These are phyloP conservation scores for Hericium rajendrae DNA, from an alignment of 768 basidiomycete genomes.

Conservation along the genomic window DNA sequence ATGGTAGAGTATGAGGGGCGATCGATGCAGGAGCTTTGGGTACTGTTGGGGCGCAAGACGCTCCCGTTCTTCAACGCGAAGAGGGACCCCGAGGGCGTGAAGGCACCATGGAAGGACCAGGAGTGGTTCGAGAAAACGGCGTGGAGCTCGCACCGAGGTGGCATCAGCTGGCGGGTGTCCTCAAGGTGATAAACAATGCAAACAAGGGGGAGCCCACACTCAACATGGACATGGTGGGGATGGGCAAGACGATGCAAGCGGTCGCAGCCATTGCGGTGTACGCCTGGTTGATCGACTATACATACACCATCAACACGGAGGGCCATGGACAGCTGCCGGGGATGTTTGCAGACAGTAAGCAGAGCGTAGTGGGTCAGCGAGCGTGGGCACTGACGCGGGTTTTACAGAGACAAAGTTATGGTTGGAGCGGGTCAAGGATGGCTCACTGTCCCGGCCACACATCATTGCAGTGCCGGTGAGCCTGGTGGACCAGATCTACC, in stretches of 20 bases:
- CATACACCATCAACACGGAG: not conserved
- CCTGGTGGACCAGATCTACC: too few species aligned
- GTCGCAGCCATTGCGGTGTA: conserved; percentile 13
- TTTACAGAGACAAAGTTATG: not conserved
- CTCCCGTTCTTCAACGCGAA: not conserved
- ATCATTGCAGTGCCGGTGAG: too few species aligned
- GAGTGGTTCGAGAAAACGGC: conserved; percentile 8
- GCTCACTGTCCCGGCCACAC: too few species aligned
- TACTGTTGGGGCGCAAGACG: not conserved
- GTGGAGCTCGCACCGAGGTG: conserved; percentile 1
- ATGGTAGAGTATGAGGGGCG: not conserved
- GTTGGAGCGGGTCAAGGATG: not conserved
- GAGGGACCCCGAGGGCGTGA: not conserved
- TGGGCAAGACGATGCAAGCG: conserved; percentile 18
- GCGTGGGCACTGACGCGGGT: not conserved
- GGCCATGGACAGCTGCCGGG: not conserved
- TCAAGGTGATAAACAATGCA: conserved; percentile 8
- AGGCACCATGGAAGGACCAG: not conserved
- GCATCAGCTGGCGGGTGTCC: conserved; percentile 11
- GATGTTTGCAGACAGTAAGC: not conserved
- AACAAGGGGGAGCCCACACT: conserved; percentile 8
- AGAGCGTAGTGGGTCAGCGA: not conserved
- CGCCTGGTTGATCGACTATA: not conserved
- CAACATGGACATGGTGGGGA: conserved; percentile 18
- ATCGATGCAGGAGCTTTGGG: not conserved